Evolutionary conservation across 2,329 filamentous ascomycete species (phyloP).

Genomic region (Botrytis medusae): DNA sequence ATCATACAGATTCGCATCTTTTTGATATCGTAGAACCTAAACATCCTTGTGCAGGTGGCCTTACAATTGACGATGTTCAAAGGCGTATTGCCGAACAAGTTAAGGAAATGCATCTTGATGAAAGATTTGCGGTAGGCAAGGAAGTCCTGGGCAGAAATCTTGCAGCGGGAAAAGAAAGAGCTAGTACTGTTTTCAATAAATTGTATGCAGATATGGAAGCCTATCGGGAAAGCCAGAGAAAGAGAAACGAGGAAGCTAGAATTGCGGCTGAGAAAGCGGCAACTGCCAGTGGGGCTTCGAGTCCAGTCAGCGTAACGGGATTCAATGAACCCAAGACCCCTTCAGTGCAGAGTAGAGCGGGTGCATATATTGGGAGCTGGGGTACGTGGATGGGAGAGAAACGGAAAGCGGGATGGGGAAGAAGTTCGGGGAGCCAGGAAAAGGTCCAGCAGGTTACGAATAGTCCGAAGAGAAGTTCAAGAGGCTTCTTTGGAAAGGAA

Average conservation of each 20-base stretch:
- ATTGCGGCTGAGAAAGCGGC: slow-evolving; percentile 29
- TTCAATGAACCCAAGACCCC: slow-evolving; percentile 45
- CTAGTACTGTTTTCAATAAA: slow-evolving; percentile 81
- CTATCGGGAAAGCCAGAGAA: slow-evolving; percentile 71
- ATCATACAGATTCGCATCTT: slow-evolving; percentile 77
- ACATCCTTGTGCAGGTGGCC: slow-evolving; percentile 88
- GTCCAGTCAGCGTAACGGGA: slow-evolving; percentile 38
- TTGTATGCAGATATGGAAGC: slow-evolving; percentile 89
- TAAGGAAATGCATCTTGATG: slow-evolving; percentile 89
- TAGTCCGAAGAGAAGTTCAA: slow-evolving; percentile 32
- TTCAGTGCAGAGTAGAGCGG: slow-evolving; percentile 51
- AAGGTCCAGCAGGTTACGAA: slow-evolving; percentile 68
- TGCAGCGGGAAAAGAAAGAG: slow-evolving; percentile 84
- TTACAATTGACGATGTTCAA: slow-evolving; percentile 93
- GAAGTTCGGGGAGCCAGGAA: slow-evolving; percentile 65
- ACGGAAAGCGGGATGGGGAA: slow-evolving; percentile 50
- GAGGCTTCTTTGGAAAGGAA: slow-evolving; percentile 27
- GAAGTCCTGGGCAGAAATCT: slow-evolving; percentile 87
- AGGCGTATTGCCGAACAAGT: slow-evolving; percentile 87
- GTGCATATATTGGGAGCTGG: slow-evolving; percentile 68
- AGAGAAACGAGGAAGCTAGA: slow-evolving; percentile 54
- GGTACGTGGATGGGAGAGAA: slow-evolving; percentile 74
- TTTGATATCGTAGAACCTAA: slow-evolving; percentile 93
- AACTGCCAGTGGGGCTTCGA: slow-evolving; percentile 22
- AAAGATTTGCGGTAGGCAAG: slow-evolving; percentile 77